Evolutionary conservation across 148 eudicot genomes (phyloP).

Genomic region (Euryodendron excelsum): DNA sequence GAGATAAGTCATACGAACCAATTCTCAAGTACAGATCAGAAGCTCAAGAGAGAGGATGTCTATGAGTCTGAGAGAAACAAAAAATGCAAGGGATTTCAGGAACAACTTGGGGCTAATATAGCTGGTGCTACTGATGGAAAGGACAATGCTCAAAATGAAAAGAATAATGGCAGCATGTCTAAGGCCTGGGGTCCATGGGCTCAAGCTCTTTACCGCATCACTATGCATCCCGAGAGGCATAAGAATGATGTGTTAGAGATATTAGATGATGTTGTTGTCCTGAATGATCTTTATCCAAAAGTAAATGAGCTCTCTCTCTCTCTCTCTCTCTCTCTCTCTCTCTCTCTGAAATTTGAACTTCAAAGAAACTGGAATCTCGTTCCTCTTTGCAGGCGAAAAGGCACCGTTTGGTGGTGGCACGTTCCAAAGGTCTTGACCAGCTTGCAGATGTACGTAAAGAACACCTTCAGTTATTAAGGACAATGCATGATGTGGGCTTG

Average conservation of each 20-base stretch:
- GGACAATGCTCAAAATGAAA: conserved; percentile 24
- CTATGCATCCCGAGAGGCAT: conserved; percentile 72
- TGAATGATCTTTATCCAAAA: conserved; percentile 85
- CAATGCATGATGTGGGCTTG: conserved; percentile 70
- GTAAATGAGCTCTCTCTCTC: conserved; percentile 31
- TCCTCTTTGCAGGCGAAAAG: conserved; percentile 56
- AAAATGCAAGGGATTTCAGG: conserved; percentile 48
- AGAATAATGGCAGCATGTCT: conserved; percentile 24
- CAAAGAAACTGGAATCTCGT: neutral
- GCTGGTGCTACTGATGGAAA: conserved; percentile 20
- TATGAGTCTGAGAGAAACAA: conserved; percentile 41
- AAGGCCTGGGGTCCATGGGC: conserved; percentile 81
- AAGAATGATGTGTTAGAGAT: conserved; percentile 52
- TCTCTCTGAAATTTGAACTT: neutral
- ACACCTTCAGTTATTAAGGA: conserved; percentile 57
- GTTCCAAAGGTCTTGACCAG: conserved; percentile 64
- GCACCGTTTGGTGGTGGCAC: conserved; percentile 73
- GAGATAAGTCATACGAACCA: conserved; percentile 13
- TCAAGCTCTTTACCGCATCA: conserved; percentile 64
- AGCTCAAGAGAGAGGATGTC: conserved; percentile 45
- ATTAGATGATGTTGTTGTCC: conserved; percentile 55
- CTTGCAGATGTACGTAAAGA: conserved; percentile 60
- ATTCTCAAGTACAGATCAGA: conserved; percentile 35
- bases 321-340: conserved; percentile 11
- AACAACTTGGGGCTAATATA: conserved; percentile 26